phyloP scores from a whole-genome alignment of 1,284 basidiomycete species.

The Phlebopus sp. region DNA sequence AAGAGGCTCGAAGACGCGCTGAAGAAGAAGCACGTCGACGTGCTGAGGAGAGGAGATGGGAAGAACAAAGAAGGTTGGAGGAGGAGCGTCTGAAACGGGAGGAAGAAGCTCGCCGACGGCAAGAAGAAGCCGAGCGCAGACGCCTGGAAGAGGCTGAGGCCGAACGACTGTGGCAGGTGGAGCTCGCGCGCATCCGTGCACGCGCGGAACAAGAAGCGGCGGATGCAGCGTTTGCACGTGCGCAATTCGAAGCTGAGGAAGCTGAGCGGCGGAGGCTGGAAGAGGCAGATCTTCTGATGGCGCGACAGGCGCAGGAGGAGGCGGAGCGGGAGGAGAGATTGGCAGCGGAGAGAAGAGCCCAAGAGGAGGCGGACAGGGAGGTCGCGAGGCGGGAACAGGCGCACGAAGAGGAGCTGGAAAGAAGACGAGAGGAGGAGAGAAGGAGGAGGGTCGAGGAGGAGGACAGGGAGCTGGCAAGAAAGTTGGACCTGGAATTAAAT shows the following conservation, averaged over 20 bases:
- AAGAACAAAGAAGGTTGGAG: conserved; percentile 24
- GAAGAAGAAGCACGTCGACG: conserved; percentile 17
- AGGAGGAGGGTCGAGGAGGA: conserved; percentile 22
- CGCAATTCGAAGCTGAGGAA: conserved; percentile 34
- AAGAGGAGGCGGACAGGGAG: conserved; percentile 32
- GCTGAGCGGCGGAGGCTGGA: conserved; percentile 29
- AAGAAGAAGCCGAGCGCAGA: conserved; percentile 24
- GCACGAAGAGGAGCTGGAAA: conserved; percentile 37
- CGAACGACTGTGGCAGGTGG: conserved; percentile 31
- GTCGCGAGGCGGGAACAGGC: conserved; percentile 35
- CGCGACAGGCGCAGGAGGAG: conserved; percentile 30
- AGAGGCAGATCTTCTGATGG: conserved; percentile 29
- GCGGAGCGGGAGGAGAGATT: conserved; percentile 25
- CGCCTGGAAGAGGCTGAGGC: conserved; percentile 32
- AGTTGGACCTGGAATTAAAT: conserved; percentile 30
- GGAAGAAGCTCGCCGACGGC: conserved; percentile 13
- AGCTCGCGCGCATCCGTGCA: conserved; percentile 29
- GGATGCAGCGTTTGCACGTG: conserved; percentile 33
- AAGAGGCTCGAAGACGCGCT: conserved; percentile 13
- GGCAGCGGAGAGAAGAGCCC: conserved; percentile 19
- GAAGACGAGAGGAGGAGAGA: conserved; percentile 34
- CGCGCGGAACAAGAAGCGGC: conserved; percentile 34
- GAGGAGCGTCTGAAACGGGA: conserved; percentile 10
- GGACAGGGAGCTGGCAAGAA: conserved; percentile 30
- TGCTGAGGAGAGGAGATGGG: conserved; percentile 27